Conservation (phyloP, 2,329 filamentous ascomycete genomes). For the Cucurbitaria berberidis region DNA sequence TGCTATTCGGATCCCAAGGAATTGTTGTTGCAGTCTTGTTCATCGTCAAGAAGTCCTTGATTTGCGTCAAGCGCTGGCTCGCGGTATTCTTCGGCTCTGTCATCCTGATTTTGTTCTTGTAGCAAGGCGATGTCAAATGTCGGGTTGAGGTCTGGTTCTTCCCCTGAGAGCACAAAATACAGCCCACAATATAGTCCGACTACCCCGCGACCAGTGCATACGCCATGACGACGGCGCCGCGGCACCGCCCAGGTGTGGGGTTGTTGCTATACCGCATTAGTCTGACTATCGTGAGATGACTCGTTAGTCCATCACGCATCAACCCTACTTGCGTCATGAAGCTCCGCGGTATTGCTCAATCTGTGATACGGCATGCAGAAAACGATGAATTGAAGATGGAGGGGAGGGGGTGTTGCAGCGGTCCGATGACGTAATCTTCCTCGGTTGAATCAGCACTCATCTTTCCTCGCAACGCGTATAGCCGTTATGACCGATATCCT, state of each 20-base stretch:
- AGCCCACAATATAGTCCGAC: not conserved
- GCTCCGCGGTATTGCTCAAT: not conserved
- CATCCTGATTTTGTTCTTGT: conserved; percentile 26
- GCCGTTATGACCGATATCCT: not conserved
- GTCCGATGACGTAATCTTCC: not conserved
- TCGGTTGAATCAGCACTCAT: not conserved
- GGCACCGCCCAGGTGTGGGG: conserved; percentile 25
- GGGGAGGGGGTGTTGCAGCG: too few species aligned
- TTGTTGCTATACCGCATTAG: not conserved
- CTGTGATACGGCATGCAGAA: not conserved
- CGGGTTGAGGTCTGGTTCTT: not conserved
- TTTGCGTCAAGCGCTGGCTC: conserved; percentile 49
- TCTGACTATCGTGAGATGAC: conserved; percentile 24
- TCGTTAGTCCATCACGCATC: conserved; percentile 13
- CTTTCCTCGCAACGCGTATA: too few species aligned
- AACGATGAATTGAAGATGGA: too few species aligned
- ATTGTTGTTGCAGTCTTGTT: conserved; percentile 56
- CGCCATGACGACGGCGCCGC: conserved; percentile 11
- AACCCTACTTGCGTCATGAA: not conserved
- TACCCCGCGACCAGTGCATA: conserved; percentile 4
- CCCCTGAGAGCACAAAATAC: not conserved
- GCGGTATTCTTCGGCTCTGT: conserved; percentile 42
- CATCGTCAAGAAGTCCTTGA: conserved; percentile 54
- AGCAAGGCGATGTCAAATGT: not conserved
- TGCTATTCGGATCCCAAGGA: conserved; percentile 62